Evolutionary conservation across 2,329 filamentous ascomycete species (phyloP), one percentile per base, ranked within the genome.

Genomic region (Fusarium falciforme): DNA sequence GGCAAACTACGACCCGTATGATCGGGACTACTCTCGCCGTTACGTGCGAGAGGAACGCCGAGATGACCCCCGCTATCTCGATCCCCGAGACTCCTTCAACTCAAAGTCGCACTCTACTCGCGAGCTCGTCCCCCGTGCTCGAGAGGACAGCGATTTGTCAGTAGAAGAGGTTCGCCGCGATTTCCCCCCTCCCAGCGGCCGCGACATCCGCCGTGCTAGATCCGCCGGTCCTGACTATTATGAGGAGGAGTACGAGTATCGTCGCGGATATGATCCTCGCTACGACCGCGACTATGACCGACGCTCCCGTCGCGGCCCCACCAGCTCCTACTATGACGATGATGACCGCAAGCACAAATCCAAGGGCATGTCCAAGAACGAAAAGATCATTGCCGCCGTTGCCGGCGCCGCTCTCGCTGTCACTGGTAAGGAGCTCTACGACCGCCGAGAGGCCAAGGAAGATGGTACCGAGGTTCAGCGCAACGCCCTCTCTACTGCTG

Each of bases 81-180:
- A 91, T 20, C 76, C 84, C 36, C 85, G 87, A 75, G 88, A 90
- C 49, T 84, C 83, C 35, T 84, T 83, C 47, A 86, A 87, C 73
- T 80, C 85, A 65, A 85, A 84, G 73, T 81, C 83, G 33, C 82
- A 86, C 60, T 81, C 83, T 52, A 83, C 84, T 33, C 87, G 85
- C 68, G 89, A 91, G 47, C 84, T 92, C 9, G 83, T 92, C 14
- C 88, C 89, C 38, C 86, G 89, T 29, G 80, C 85, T 59, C 91
- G 93, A 73, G 92, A 95, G 80, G 92, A 94, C 78, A 95, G 92
- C 82, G 91, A 92, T 54, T 85, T 92, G 29, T 92, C 92, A 3
- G 84, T 97, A 79, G 95, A 98, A 84, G 94, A 97, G 83, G 91
- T 97, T 69, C 90, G 91, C 73, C 91, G 94, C 75, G 93, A 97